Base-by-base conservation (phyloP, 805 yeast species). In the Candida patagonica region DNA sequence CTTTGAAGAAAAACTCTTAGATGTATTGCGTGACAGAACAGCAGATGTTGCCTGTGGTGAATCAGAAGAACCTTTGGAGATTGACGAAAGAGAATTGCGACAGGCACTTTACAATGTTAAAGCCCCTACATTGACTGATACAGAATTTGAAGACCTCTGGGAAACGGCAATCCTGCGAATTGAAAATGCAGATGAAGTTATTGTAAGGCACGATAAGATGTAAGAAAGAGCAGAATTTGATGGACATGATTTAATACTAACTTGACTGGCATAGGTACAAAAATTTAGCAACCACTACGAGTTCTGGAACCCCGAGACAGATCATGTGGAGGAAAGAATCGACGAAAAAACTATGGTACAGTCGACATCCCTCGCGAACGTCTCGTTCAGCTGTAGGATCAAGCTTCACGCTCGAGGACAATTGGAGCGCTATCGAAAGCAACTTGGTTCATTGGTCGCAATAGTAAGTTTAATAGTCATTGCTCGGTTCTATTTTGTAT, bases 71-170 rank as follows among this genome's bases (percentile, higher is more conserved):
- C 38, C 68, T 2, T 65, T 66, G 38, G 70, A 70, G 41, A 59
- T 58, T 27, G 38, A 41, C 10, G 55, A 49, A 21, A 46, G 70
- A 9, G 53, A 54, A 27, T 50, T 60, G 26, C 38, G 31, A 9
- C 43, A 37, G 5, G 35, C 30, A 30, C 43, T 60, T 20, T 41
- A 45, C 17, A 41, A 43, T 26, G 40, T 42, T 38, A 57, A 56
- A 43, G 35, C 51, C 7, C 38, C 48, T 12, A 42, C 37, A 19
- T 44, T 56, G 12, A 23, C 47, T 1, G 73, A 67, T 40, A 76
- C 74, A 26, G 92, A 84, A 46, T 83, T 81, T 56, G 80, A 80
- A 48, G 80, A 75, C 43, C 67, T 82, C 43, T 86, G 95, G 95
- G 54, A 55, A 20, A 71, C 74, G 50, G 79, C 79, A n/a, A 54